Percentiles rank a stretch among this genome's conserved stretches.
Conservation (phyloP, 305 asterid species). For the Fraxinus paxiana region DNA sequence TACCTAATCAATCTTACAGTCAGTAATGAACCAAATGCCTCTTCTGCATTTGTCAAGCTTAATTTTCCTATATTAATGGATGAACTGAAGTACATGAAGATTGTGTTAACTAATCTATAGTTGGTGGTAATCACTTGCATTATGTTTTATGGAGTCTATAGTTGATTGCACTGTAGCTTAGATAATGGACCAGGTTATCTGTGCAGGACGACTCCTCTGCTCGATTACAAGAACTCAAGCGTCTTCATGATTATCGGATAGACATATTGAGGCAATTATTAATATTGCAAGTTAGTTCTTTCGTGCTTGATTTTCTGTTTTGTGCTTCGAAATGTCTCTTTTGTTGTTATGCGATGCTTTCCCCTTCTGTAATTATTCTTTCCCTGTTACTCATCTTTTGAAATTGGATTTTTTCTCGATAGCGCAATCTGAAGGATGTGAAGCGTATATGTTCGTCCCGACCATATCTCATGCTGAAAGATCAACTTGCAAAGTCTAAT, state of each 20-base stretch:
- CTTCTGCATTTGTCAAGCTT: too few relatives aligned
- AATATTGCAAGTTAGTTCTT: slow-evolving; percentile 61
- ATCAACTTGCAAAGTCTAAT: slow-evolving; percentile 75
- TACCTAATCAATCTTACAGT: too few relatives aligned
- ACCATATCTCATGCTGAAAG: slow-evolving; percentile 64
- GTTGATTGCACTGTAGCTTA: background rate
- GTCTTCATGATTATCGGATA: slow-evolving; percentile 75
- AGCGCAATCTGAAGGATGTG: slow-evolving; percentile 70
- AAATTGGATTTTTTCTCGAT: slow-evolving; percentile 33
- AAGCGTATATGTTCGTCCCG: slow-evolving; percentile 62
- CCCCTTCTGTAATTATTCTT: slow-evolving; percentile 10
- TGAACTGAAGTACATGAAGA: slow-evolving; percentile 1
- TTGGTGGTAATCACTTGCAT: slow-evolving; percentile 48
- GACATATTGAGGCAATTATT: slow-evolving; percentile 62
- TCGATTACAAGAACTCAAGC: slow-evolving; percentile 63
- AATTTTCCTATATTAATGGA: background rate
- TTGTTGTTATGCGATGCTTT: background rate
- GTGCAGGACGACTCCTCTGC: slow-evolving; percentile 64
- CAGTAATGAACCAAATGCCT: too few relatives aligned
- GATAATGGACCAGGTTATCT: slow-evolving; percentile 13
- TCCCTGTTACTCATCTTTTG: slow-evolving; percentile 19
- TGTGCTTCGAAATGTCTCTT: background rate
- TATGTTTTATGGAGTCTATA: slow-evolving; percentile 21
- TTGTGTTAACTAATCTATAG: slow-evolving; percentile 25
- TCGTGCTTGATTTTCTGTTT: slow-evolving; percentile 8